Percentiles rank a stretch among this genome's conserved stretches.
Conservation (phyloP, 495 filamentous ascomycete genomes). For the Penicillium verhagenii region DNA sequence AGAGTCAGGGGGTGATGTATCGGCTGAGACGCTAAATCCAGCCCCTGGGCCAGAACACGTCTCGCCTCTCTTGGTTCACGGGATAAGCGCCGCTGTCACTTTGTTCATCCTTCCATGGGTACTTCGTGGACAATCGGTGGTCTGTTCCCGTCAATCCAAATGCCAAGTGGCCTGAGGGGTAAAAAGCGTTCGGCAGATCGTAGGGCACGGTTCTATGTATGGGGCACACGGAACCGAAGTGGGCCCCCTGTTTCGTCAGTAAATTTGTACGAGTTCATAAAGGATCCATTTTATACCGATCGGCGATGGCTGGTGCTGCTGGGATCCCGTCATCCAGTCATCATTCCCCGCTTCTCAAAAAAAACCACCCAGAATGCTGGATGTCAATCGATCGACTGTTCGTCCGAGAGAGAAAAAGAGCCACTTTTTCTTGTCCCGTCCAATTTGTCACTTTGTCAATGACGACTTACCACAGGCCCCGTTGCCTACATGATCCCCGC, state of each 20-base stretch:
- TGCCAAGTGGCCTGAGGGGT: neutral
- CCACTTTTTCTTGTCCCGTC: neutral
- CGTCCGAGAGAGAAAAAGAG: slow-evolving; percentile 5
- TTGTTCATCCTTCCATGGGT: neutral
- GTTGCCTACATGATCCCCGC: neutral
- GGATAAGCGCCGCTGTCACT: neutral
- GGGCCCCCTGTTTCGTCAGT: slow-evolving; percentile 15
- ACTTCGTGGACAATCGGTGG: neutral
- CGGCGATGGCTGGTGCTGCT: slow-evolving; percentile 9
- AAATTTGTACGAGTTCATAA: slow-evolving; percentile 14
- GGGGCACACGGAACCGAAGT: slow-evolving; percentile 8
- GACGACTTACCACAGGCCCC: neutral
- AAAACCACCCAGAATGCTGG: neutral
- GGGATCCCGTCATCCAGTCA: slow-evolving; percentile 4
- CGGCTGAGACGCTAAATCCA: neutral
- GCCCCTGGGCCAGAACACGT: neutral
- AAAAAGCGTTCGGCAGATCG: slow-evolving; percentile 6
- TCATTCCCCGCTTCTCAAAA: slow-evolving; percentile 9
- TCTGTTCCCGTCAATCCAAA: neutral
- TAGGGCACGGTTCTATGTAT: slow-evolving; percentile 12
- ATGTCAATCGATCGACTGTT: slow-evolving; percentile 18
- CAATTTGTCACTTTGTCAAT: too few species aligned
- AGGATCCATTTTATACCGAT: slow-evolving; percentile 9
- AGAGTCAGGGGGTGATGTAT: neutral
- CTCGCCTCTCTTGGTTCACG: neutral